Evolutionary conservation across 257 asterid genomes (phyloP), one percentile per base, ranked within the genome.

Genomic region (Leptodermis oblonga): DNA sequence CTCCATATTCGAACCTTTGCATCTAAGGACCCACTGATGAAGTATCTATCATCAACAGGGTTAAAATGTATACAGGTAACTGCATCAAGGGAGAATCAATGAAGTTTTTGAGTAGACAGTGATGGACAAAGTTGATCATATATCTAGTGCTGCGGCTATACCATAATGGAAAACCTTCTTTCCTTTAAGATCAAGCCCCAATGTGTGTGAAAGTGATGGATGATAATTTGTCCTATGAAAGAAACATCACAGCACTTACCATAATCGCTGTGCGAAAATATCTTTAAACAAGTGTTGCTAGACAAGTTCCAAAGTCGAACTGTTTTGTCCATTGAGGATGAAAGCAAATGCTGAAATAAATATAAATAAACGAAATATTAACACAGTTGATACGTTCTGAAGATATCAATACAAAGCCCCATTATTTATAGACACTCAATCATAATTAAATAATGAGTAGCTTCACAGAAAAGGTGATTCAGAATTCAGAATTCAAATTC

Each of bases 1-100:
- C 97, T 94, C 99, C 99, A 94, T 74, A 94, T 86, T n/a, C 98
- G 96, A 71, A 94, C 99, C 92, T 94, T 91, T 68, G 90, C 87
- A 83, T 94, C 99, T 60, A 94, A 83, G 70, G 99, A 94, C 74
- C 99, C 99, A 70, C 99, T 94, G 82, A 94, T 91, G 85, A 94
- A 94, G 81, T 89, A 94, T 84, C 89, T 77, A 85, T 91, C 99
- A 73, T 91, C 97, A 65, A 88, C 92, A 48, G 98, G 99, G 83
- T 94, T 94, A 68, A 94, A 94, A 86, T 91, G 97, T 88, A 94
- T 94, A 81, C 98, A 91, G 61, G 99, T 94, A 56, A 94, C 99
- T 94, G 93, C 68, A 37, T 61, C 80, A 82, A 68, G 60, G 70
- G 64, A 83, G 84, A 68, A 51, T 46, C 67, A 72, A 63, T 66